Evolutionary conservation across 805 yeast species (phyloP).

Genomic region (Candida ortonii): DNA sequence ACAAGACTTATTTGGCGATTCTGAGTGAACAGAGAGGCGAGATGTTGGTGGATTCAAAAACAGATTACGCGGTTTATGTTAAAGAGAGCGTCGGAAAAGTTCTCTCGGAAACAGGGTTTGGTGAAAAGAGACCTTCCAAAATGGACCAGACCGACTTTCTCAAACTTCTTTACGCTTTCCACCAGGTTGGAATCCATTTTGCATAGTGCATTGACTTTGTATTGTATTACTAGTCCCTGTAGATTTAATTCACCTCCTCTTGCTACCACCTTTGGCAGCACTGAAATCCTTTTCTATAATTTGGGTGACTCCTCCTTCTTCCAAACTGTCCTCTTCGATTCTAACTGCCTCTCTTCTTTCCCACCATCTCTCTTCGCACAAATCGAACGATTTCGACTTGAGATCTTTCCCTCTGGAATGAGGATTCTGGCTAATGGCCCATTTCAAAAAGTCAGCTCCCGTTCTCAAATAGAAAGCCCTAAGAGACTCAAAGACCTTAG

Average conservation of each 20-base stretch:
- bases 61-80: conserved; percentile 47
- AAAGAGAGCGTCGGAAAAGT: conserved; percentile 72
- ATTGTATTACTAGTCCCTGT: conserved; percentile 3
- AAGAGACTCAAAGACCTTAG: conserved; percentile 84
- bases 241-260: conserved; percentile 48
- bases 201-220: conserved; percentile 45
- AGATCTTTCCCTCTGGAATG: conserved; percentile 87
- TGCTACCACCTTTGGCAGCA: conserved; percentile 31
- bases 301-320: conserved; percentile 91
- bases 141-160: conserved; percentile 94
- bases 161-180: conserved; percentile 83
- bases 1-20: conserved; percentile 66
- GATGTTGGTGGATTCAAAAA: conserved; percentile 42
- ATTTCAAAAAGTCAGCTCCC: conserved; percentile 82
- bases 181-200: conserved; percentile 95
- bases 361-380: conserved; percentile 97
- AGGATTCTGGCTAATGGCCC: conserved; percentile 86
- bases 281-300: conserved; percentile 68
- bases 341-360: conserved; percentile 93
- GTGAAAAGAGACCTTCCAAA: conserved; percentile 88
- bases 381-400: conserved; percentile 83
- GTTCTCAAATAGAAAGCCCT: conserved; percentile 84
- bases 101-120: conserved; percentile 71
- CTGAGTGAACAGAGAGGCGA: conserved; percentile 45
- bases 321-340: conserved; percentile 81